Evolutionary conservation across 768 basidiomycete species (phyloP).

Genomic region (Tricholomella constricta): DNA sequence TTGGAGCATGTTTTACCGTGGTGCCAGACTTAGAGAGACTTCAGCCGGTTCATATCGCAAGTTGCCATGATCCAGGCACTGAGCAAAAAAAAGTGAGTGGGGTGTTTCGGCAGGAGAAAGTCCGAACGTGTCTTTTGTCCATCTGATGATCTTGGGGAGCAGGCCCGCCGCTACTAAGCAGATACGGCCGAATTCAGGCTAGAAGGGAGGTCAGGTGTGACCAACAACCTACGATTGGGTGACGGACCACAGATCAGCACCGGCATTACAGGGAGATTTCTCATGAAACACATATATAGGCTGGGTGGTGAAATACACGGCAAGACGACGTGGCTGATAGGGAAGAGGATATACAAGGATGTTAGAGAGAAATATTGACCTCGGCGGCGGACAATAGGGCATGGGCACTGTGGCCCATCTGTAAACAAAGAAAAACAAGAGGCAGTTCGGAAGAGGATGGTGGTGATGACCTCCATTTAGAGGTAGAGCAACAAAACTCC

Average conservation of each 20-base stretch:
- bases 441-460: conserved; percentile 29
- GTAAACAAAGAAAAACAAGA: conserved; percentile 41
- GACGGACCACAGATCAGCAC: conserved; percentile 8
- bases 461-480: conserved; percentile 43
- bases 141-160: conserved; percentile 7
- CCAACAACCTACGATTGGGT: conserved; percentile 6
- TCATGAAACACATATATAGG: conserved; percentile 5
- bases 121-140: conserved; percentile 15
- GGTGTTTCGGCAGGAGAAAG: conserved; percentile 12
- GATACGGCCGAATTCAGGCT: neutral
- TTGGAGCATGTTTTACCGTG: neutral
- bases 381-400: neutral
- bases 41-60: neutral
- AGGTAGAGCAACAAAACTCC: conserved; percentile 39
- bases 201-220: conserved; percentile 16
- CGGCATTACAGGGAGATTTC: conserved; percentile 1
- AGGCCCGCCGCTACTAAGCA: conserved; percentile 2
- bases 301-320: neutral
- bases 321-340: neutral
- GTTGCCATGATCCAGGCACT: conserved; percentile 11
- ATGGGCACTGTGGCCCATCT: conserved; percentile 22
- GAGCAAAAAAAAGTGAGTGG: conserved; percentile 1
- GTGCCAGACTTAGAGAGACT: conserved; percentile 1
- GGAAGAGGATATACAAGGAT: neutral
- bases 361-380: neutral